Conservation (phyloP, 2,329 filamentous ascomycete species). For the Xylariaceae sp. region DNA sequence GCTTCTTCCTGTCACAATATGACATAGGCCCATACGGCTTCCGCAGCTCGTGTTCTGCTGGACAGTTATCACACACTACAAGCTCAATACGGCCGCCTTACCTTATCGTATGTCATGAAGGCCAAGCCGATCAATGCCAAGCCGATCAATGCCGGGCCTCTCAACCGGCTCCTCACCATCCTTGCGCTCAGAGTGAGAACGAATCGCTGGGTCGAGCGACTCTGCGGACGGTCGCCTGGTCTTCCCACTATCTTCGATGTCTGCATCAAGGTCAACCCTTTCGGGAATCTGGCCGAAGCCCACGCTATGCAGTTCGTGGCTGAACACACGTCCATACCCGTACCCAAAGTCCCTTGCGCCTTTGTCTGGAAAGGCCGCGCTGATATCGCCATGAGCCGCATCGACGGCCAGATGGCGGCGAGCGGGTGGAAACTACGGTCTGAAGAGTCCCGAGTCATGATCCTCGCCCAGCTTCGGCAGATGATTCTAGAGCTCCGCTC, state of each 20-base stretch:
- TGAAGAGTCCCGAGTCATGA: conserved; percentile 2
- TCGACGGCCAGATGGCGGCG: conserved; percentile 20
- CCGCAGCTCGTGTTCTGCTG: too few species aligned
- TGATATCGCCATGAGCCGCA: conserved; percentile 43
- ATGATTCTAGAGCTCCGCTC: conserved; percentile 23
- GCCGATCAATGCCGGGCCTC: neutral
- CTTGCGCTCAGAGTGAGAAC: neutral
- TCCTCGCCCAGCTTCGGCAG: conserved; percentile 20
- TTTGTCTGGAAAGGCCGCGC: conserved; percentile 35
- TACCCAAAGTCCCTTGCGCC: conserved; percentile 39
- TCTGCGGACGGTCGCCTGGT: neutral
- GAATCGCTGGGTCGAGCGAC: neutral
- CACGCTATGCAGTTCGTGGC: conserved; percentile 36
- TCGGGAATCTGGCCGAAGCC: conserved; percentile 32
- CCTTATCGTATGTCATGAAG: too few species aligned
- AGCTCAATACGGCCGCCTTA: too few species aligned
- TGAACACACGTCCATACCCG: conserved; percentile 38
- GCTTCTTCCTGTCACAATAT: too few species aligned
- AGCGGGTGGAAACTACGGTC: conserved; percentile 7
- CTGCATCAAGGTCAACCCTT: conserved; percentile 26
- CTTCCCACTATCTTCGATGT: neutral
- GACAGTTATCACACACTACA: too few species aligned
- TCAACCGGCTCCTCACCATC: neutral
- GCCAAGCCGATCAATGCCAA: too few species aligned
- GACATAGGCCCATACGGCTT: too few species aligned